Percentiles rank a stretch among this genome's conserved stretches.
Evolutionary conservation across 2,329 filamentous ascomycete genomes (phyloP).

Genomic region (Fusarium succisae): DNA sequence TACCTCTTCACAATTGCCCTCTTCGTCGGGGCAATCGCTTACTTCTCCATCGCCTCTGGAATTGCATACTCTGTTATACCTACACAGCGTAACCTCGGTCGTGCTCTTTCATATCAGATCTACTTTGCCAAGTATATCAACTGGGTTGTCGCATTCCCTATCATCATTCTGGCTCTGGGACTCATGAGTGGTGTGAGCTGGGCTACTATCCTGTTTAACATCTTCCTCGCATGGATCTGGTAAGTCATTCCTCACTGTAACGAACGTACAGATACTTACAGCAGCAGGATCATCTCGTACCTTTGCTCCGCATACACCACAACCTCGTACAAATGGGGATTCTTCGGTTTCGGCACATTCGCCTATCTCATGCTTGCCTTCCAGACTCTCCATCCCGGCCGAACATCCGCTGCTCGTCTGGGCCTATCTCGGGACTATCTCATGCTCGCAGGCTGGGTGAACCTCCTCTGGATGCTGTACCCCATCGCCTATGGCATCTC

Average conservation of each 20-base stretch:
- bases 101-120: conserved; percentile 55
- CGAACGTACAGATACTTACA: neutral
- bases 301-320: conserved; percentile 58
- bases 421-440: conserved; percentile 56
- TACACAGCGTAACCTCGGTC: conserved; percentile 39
- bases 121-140: conserved; percentile 66
- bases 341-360: conserved; percentile 62
- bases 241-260: neutral
- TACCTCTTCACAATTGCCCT: conserved; percentile 62
- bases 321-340: conserved; percentile 66
- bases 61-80: conserved; percentile 56
- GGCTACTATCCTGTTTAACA: conserved; percentile 63
- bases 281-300: conserved; percentile 54
- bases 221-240: conserved; percentile 62
- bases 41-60: conserved; percentile 63
- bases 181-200: conserved; percentile 63
- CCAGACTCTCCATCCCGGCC: conserved; percentile 54
- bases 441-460: conserved; percentile 57
- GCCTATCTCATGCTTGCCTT: conserved; percentile 57
- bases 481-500: conserved; percentile 57
- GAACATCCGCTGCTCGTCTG: conserved; percentile 51
- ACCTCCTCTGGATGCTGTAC: conserved; percentile 64
- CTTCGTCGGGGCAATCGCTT: conserved; percentile 59
- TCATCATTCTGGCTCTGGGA: conserved; percentile 56
- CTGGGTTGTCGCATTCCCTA: conserved; percentile 62